These are phyloP conservation scores for Yamadazyma sp. DNA, from an alignment of 1,139 yeast species.

Conservation along the genomic window DNA sequence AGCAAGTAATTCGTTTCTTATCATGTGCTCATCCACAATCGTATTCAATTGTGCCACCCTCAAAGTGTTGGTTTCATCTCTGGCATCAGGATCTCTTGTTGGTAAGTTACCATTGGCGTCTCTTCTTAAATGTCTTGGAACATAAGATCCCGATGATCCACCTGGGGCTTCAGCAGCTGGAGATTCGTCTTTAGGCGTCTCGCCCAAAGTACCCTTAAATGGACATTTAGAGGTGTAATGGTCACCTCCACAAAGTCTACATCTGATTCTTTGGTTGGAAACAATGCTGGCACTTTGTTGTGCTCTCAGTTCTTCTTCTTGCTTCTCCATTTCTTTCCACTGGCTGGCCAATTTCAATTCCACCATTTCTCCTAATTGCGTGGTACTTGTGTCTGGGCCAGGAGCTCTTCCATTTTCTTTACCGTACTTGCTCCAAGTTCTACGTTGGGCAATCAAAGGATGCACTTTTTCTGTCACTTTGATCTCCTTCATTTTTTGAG, in stretches of 20 bases:
- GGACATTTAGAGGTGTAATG: conserved; percentile 98
- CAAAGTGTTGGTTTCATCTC: conserved; percentile 87
- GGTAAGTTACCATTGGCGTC: conserved; percentile 58
- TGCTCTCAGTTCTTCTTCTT: conserved; percentile 59
- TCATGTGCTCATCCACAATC: conserved; percentile 78
- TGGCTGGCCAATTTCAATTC: conserved; percentile 66
- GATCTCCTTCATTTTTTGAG: conserved; percentile 79
- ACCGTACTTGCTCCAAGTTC: conserved; percentile 81
- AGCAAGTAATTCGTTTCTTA: conserved; percentile 70
- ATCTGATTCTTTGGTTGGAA: conserved; percentile 53
- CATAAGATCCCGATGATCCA: conserved; percentile 47
- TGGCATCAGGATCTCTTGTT: conserved; percentile 46
- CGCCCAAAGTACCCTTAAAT: conserved; percentile 84
- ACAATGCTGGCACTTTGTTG: conserved; percentile 51
- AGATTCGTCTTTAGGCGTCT: conserved; percentile 27
- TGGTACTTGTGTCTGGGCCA: conserved; percentile 86
- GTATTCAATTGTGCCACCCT: conserved; percentile 90
- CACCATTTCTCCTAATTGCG: conserved; percentile 87
- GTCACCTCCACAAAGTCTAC: conserved; percentile 93
- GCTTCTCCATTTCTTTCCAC: conserved; percentile 67
- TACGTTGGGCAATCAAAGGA: conserved; percentile 70
- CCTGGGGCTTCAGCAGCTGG: conserved; percentile 21
- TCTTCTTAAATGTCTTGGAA: conserved; percentile 77
- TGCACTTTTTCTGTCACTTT: conserved; percentile 80
- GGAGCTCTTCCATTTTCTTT: conserved; percentile 72